A percentile compares a stretch with the other conserved stretches of the same genome.
These are phyloP conservation scores for Saitozyma sp. DNA, from an alignment of 768 basidiomycete genomes.

Conservation along the genomic window DNA sequence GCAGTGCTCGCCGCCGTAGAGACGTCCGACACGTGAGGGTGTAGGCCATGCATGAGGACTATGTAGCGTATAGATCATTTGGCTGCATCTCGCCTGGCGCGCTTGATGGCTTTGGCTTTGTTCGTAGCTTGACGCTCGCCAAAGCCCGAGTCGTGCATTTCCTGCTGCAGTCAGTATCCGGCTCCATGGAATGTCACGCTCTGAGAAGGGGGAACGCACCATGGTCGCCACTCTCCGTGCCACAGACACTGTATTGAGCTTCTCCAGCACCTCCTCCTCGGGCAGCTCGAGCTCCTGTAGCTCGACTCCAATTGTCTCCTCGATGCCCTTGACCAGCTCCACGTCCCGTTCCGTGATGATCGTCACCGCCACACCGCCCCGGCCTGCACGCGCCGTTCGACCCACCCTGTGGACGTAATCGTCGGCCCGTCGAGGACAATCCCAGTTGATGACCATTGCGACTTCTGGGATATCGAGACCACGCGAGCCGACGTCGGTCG, in stretches of 20 bases:
- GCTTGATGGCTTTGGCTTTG: conserved; percentile 60
- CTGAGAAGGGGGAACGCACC: conserved; percentile 58
- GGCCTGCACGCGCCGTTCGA: conserved; percentile 84
- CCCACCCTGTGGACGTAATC: conserved; percentile 97
- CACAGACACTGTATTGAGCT: conserved; percentile 82
- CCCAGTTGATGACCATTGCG: conserved; percentile 96
- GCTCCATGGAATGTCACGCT: not conserved
- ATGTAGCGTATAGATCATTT: no score
- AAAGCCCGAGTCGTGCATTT: conserved; percentile 79
- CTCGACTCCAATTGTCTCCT: conserved; percentile 83
- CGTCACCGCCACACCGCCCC: conserved; percentile 84
- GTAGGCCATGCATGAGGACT: no score
- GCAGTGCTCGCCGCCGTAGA: no score
- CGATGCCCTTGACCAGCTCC: conserved; percentile 75
- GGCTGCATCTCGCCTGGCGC: conserved; percentile 44
- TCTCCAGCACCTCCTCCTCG: conserved; percentile 78
- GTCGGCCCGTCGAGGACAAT: conserved; percentile 76
- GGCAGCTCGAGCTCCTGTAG: conserved; percentile 72
- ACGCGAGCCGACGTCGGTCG: conserved; percentile 92
- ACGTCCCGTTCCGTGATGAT: conserved; percentile 94
- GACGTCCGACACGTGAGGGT: no score
- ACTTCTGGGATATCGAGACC: conserved; percentile 96
- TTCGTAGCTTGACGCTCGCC: conserved; percentile 84
- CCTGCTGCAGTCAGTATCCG: conserved; percentile 22
- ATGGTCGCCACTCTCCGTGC: conserved; percentile 92